Conservation (phyloP, 495 filamentous ascomycete species). For the Tuber borchii region DNA sequence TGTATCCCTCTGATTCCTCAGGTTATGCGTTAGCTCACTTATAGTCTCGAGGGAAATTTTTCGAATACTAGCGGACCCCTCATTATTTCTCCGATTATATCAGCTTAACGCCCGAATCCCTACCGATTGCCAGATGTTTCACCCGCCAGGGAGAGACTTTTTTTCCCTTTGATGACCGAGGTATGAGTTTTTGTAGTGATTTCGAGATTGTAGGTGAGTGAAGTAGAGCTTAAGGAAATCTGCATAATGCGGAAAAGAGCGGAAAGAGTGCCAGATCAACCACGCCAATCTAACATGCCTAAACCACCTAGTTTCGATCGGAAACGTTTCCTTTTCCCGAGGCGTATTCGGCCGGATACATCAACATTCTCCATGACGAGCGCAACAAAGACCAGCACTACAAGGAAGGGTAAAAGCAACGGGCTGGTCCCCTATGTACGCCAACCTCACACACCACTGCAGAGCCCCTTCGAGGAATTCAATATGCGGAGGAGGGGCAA, state of each 20-base stretch:
- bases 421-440: background rate
- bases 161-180: background rate
- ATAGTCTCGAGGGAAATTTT: background rate
- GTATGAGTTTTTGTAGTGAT: background rate
- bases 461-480: background rate
- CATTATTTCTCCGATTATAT: background rate
- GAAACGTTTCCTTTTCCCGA: background rate
- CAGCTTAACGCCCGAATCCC: background rate
- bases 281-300: background rate
- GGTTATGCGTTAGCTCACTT: background rate
- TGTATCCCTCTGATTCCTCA: background rate
- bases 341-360: background rate
- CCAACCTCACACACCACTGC: background rate
- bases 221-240: background rate
- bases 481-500: background rate
- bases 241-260: background rate
- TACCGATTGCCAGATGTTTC: background rate
- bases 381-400: background rate
- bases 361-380: background rate
- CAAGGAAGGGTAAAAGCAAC: background rate
- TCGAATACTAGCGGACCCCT: background rate
- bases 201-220: background rate
- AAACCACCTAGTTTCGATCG: background rate
- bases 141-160: background rate
- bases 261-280: background rate